phyloP scores from a whole-genome alignment of 1,284 basidiomycete species.

The Cutaneotrichosporon spelunceum region DNA sequence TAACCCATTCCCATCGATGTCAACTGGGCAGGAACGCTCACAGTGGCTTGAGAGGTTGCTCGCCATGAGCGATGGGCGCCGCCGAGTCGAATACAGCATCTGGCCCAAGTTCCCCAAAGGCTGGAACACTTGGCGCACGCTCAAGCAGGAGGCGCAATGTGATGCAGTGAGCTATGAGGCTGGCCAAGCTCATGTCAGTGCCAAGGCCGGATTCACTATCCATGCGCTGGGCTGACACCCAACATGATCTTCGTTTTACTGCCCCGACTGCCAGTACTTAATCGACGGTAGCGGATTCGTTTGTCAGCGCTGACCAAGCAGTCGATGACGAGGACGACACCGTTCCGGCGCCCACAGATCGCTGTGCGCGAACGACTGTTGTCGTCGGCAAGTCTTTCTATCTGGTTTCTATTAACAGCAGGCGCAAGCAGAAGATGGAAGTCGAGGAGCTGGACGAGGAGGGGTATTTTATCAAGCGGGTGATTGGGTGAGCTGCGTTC shows the following conservation, averaged over 20 bases:
- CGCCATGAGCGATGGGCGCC: conserved; percentile 2
- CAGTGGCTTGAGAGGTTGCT: background rate
- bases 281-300: background rate
- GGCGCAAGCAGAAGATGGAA: conserved; percentile 21
- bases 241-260: background rate
- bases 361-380: conserved; percentile 26
- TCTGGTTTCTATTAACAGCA: background rate
- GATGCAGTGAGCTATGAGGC: background rate
- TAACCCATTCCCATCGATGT: background rate
- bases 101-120: background rate
- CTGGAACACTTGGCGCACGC: background rate
- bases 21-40: no score
- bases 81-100: background rate
- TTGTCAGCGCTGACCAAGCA: conserved; percentile 5
- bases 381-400: conserved; percentile 13
- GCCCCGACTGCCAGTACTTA: conserved; percentile 12
- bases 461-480: conserved; percentile 17
- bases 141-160: conserved; percentile 14
- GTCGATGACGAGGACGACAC: conserved; percentile 12
- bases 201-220: conserved; percentile 8
- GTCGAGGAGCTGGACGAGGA: conserved; percentile 13
- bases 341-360: conserved; percentile 14
- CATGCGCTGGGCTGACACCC: conserved; percentile 1
- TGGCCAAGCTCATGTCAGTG: background rate
- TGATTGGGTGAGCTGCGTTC: conserved; percentile 13